Conservation (phyloP, 352 stramenopile species). For the Pythium insidiosum region DNA sequence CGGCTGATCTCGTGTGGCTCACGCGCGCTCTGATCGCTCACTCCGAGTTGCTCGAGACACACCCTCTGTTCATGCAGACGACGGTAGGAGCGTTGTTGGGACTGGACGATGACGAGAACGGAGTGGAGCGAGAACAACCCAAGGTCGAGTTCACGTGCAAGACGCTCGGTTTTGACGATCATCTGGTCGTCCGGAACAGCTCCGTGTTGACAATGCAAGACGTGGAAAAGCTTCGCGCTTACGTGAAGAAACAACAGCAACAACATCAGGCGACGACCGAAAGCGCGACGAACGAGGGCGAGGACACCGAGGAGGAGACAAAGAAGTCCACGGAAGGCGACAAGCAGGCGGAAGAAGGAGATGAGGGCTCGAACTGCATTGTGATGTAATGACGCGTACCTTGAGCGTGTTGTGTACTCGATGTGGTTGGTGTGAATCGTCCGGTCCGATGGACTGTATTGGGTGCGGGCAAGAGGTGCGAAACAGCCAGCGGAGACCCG, state of each 20-base stretch:
- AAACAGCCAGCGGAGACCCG: too few relatives aligned
- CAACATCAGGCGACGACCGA: too few relatives aligned
- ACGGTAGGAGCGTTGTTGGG: slow-evolving; percentile 56
- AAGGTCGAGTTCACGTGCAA: slow-evolving; percentile 56
- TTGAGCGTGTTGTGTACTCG: too few relatives aligned
- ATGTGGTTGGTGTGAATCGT: too few relatives aligned
- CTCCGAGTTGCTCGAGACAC: slow-evolving; percentile 55
- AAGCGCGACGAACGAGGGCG: too few relatives aligned
- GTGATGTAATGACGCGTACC: too few relatives aligned
- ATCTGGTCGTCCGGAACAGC: slow-evolving; percentile 72
- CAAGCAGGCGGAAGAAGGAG: too few relatives aligned
- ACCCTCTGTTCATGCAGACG: slow-evolving; percentile 64
- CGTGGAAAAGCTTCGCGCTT: slow-evolving; percentile 50
- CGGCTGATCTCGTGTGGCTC: slow-evolving; percentile 63
- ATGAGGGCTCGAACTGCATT: too few relatives aligned
- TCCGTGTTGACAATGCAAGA: slow-evolving; percentile 73
- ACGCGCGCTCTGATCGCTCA: slow-evolving; percentile 53
- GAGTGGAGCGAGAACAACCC: slow-evolving; percentile 21
- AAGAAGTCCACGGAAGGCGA: too few relatives aligned
- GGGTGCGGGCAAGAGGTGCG: too few relatives aligned
- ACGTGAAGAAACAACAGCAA: slow-evolving; percentile 20
- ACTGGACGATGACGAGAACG: slow-evolving; percentile 31
- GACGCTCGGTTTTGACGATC: slow-evolving; percentile 48
- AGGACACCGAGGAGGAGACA: too few relatives aligned
- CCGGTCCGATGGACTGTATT: too few relatives aligned